Percentiles rank a stretch among this genome's conserved stretches.
These are phyloP conservation scores for Plicaturopsis crispa DNA, from an alignment of 768 basidiomycete species.

Conservation along the genomic window DNA sequence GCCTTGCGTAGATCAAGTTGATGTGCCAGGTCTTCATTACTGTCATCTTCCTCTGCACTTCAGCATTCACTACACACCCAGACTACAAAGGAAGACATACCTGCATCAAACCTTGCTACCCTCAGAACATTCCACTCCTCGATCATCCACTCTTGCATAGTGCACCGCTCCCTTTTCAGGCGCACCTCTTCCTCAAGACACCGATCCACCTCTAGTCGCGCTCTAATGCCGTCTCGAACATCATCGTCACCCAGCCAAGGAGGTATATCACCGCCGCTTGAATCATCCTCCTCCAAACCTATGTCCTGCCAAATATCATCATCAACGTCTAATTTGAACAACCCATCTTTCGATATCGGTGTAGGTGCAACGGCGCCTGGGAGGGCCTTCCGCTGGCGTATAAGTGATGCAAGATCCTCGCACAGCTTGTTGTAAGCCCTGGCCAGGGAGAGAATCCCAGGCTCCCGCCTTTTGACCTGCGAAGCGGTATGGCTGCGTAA, in stretches of 20 bases:
- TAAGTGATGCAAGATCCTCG: slow-evolving; percentile 12
- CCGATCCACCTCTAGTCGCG: slow-evolving; percentile 12
- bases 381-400: slow-evolving; percentile 14
- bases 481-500: slow-evolving; percentile 18
- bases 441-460: slow-evolving; percentile 16
- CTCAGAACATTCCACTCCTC: slow-evolving; percentile 16
- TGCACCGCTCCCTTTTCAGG: slow-evolving; percentile 9
- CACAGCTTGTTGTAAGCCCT: slow-evolving; percentile 22
- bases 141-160: slow-evolving; percentile 18
- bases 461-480: slow-evolving; percentile 18
- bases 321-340: slow-evolving; percentile 28
- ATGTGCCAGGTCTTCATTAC: not conserved
- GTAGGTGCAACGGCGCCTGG: slow-evolving; percentile 14
- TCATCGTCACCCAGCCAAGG: slow-evolving; percentile 14
- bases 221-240: slow-evolving; percentile 10
- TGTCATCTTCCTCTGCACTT: not conserved
- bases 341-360: slow-evolving; percentile 11
- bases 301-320: slow-evolving; percentile 28
- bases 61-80: not conserved
- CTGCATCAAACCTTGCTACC: slow-evolving; percentile 5
- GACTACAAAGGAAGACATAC: not conserved
- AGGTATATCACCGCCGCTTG: slow-evolving; percentile 9
- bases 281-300: slow-evolving; percentile 16
- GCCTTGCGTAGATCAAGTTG: not conserved
- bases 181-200: slow-evolving; percentile 18